Conservation (phyloP, 306 rosid species). For the Lathyrus tuberosus region DNA sequence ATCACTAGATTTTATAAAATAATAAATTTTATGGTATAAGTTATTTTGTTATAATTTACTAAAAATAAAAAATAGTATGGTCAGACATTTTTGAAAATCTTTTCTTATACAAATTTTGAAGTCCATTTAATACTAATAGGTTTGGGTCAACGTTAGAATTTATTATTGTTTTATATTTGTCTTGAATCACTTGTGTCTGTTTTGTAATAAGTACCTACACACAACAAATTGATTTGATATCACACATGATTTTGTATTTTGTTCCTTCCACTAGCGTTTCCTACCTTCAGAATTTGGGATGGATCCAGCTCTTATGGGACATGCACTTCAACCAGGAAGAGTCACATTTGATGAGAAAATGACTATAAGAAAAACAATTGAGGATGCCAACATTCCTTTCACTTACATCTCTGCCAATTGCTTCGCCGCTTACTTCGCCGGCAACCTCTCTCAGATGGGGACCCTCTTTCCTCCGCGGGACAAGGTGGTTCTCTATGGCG, state of each 20-base stretch:
- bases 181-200: neutral
- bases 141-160: too few species aligned
- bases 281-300: conserved; percentile 89
- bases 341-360: conserved; percentile 86
- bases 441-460: conserved; percentile 73
- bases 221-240: neutral
- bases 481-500: conserved; percentile 64
- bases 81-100: too few species aligned
- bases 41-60: too few species aligned
- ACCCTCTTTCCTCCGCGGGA: conserved; percentile 68
- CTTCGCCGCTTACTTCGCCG: conserved; percentile 79
- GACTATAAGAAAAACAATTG: conserved; percentile 67
- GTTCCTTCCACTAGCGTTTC: conserved; percentile 55
- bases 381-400: conserved; percentile 76
- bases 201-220: neutral
- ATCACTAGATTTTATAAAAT: too few species aligned
- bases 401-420: conserved; percentile 78
- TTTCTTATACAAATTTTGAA: too few species aligned
- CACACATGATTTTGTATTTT: neutral
- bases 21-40: too few species aligned
- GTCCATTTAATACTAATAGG: too few species aligned
- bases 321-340: conserved; percentile 90
- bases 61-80: too few species aligned
- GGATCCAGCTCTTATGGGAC: conserved; percentile 75
- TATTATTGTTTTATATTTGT: too few species aligned